phyloP scores from a whole-genome alignment of 306 rosid species.

The Fagus crenata region DNA sequence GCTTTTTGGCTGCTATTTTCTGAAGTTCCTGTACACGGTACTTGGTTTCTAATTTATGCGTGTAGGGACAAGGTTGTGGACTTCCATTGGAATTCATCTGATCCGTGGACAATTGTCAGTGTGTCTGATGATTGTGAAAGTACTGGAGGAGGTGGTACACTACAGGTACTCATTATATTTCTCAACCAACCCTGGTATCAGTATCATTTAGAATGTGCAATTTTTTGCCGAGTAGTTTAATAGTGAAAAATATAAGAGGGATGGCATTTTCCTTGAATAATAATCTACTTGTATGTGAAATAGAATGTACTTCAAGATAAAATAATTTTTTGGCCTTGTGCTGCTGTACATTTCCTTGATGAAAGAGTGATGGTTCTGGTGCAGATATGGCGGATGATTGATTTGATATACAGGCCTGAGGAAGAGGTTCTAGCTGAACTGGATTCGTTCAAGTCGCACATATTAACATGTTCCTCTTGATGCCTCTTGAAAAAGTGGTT shows the following conservation, averaged over 20 bases:
- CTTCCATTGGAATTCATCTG: slow-evolving; percentile 90
- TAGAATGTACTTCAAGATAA: not conserved
- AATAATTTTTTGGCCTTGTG: not conserved
- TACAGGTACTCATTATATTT: slow-evolving; percentile 60
- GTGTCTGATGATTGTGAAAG: slow-evolving; percentile 95
- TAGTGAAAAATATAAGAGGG: not conserved
- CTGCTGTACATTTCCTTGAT: not conserved
- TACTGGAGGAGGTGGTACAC: slow-evolving; percentile 85
- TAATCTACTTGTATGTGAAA: not conserved
- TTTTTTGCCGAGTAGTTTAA: not conserved
- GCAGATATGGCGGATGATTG: slow-evolving; percentile 80
- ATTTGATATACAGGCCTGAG: slow-evolving; percentile 60
- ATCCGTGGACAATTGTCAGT: slow-evolving; percentile 96
- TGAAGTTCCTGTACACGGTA: not conserved
- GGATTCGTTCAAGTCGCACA: slow-evolving; percentile 43
- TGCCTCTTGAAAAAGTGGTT: not conserved
- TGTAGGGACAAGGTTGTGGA: slow-evolving; percentile 93
- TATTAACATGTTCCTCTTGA: slow-evolving; percentile 28
- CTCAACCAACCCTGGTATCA: not conserved
- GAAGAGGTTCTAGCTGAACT: slow-evolving; percentile 61
- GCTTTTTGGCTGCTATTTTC: not conserved
- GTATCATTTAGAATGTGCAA: not conserved
- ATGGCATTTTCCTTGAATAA: not conserved
- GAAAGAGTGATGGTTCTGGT: not conserved
- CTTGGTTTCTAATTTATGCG: not conserved